Conservation (phyloP, 192 early-diverging fungal species). For the Podochytrium sp. region DNA sequence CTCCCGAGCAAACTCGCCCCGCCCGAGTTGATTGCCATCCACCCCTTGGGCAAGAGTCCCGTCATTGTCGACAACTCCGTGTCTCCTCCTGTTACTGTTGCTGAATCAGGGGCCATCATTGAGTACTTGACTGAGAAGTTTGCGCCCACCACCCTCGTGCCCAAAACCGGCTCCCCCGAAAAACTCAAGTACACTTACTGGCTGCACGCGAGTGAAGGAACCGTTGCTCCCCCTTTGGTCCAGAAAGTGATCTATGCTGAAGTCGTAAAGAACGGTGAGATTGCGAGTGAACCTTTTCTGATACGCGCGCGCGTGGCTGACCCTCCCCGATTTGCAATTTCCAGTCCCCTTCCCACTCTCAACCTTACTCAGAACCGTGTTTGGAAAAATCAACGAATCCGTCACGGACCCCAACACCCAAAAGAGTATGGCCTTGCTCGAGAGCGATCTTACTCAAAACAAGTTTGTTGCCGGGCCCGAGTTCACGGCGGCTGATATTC, state of each 20-base stretch:
- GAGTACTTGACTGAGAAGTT: not conserved
- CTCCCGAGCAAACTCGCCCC: not conserved
- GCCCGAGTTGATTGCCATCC: not conserved
- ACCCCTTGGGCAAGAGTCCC: not conserved
- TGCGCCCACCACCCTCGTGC: not conserved
- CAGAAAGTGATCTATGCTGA: not conserved
- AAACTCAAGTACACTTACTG: not conserved
- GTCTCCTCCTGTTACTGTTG: not conserved
- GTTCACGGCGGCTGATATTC: not conserved
- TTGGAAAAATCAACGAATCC: not conserved
- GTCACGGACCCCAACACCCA: not conserved
- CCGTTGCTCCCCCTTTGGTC: not conserved
- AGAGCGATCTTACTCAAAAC: not conserved
- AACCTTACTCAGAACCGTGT: not conserved
- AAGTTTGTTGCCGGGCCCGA: not conserved
- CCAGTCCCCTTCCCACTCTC: not conserved
- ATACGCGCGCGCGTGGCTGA: no score
- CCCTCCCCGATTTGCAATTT: no score
- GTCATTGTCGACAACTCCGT: not conserved
- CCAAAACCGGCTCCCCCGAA: not conserved
- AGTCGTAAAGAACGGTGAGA: not conserved
- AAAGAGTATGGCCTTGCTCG: not conserved
- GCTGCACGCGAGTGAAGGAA: not conserved
- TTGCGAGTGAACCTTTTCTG: not conserved
- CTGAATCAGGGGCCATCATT: not conserved